Evolutionary conservation across 495 filamentous ascomycete species (phyloP).

Genomic region (Aspergillus bridgeri): DNA sequence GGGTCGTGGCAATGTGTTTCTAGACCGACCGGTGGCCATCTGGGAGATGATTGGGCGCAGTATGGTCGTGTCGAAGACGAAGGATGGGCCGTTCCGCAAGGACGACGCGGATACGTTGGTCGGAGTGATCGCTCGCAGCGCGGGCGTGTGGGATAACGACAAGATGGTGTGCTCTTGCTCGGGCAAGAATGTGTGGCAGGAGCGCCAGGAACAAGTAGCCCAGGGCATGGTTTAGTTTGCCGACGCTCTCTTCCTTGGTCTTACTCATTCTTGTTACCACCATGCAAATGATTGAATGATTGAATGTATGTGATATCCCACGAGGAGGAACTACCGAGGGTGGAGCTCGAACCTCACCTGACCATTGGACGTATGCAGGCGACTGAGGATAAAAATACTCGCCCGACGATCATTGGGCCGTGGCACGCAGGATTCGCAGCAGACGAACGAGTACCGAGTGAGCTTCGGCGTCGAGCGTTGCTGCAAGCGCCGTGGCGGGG

Average conservation of each 20-base stretch:
- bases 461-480: conserved; percentile 7
- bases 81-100: conserved; percentile 48
- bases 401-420: not conserved
- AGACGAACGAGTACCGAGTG: conserved; percentile 2
- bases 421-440: not conserved
- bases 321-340: not conserved
- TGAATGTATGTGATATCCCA: not conserved
- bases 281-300: not conserved
- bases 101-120: conserved; percentile 82
- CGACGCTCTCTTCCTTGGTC: not conserved
- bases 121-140: conserved; percentile 89
- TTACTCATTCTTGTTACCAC: not conserved
- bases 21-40: conserved; percentile 76
- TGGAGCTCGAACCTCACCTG: not conserved
- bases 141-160: conserved; percentile 97
- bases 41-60: conserved; percentile 96
- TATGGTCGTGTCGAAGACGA: conserved; percentile 67
- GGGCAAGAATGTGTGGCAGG: conserved; percentile 97
- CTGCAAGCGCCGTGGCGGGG: conserved; percentile 24
- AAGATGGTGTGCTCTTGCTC: conserved; percentile 95
- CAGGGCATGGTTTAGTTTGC: conserved; percentile 84
- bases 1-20: conserved; percentile 68
- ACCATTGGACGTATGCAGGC: conserved; percentile 4
- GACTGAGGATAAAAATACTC: not conserved
- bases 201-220: conserved; percentile 81